A percentile compares a stretch with the other conserved stretches of the same genome.
Conservation (phyloP, 1,284 basidiomycete genomes). For the Melampsora americana region DNA sequence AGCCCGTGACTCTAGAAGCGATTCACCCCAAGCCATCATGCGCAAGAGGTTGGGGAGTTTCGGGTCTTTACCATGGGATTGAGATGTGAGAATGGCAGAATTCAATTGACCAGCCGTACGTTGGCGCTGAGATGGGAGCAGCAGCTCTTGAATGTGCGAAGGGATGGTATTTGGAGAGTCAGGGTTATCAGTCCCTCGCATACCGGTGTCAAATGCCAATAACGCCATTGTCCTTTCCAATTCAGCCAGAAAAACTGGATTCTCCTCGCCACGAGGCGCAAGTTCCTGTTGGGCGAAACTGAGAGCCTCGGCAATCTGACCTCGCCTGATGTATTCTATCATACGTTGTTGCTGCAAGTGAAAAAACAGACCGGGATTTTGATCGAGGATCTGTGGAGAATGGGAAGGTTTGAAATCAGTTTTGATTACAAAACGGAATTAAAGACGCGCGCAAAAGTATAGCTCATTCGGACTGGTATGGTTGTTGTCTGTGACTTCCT, state of each 20-base stretch:
- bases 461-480: slow-evolving; percentile 15
- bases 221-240: slow-evolving; percentile 93
- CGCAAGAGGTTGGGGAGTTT: slow-evolving; percentile 82
- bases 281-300: slow-evolving; percentile 88
- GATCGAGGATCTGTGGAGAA: slow-evolving; percentile 79
- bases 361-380: slow-evolving; percentile 83
- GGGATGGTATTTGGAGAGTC: slow-evolving; percentile 56
- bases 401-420: not conserved
- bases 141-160: slow-evolving; percentile 58
- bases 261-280: slow-evolving; percentile 89
- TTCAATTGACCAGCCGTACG: slow-evolving; percentile 89
- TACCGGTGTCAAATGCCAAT: slow-evolving; percentile 73
- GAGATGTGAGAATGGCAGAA: slow-evolving; percentile 83
- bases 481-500: slow-evolving; percentile 45
- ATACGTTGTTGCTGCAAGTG: slow-evolving; percentile 88
- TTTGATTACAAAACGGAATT: not conserved
- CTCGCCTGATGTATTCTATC: slow-evolving; percentile 87
- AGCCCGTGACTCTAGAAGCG: slow-evolving; percentile 61
- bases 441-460: not conserved
- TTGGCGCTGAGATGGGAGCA: slow-evolving; percentile 80
- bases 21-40: slow-evolving; percentile 83
- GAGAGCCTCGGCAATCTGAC: slow-evolving; percentile 73
- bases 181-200: slow-evolving; percentile 59
- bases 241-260: slow-evolving; percentile 84
- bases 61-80: slow-evolving; percentile 86